These are phyloP conservation scores for Taphrina pruni DNA, from an alignment of 1,139 yeast genomes.

Conservation along the genomic window DNA sequence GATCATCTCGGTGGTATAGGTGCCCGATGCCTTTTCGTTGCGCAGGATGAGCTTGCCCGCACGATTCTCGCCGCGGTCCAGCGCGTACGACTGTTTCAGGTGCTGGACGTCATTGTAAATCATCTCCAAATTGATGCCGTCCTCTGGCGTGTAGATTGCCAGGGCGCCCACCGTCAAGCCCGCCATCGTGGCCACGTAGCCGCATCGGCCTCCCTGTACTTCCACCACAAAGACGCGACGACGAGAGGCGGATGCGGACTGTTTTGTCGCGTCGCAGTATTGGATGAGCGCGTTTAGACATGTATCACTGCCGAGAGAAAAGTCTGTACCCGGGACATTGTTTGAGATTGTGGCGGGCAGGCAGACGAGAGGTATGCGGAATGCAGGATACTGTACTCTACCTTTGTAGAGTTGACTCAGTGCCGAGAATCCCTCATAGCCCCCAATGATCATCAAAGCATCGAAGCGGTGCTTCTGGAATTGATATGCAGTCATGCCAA, in stretches of 20 bases:
- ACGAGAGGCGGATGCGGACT: constrained; percentile 92
- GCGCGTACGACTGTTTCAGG: constrained; percentile 69
- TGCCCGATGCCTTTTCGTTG: constrained; percentile 82
- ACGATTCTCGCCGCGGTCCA: constrained; percentile 79
- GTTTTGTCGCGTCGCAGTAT: constrained; percentile 94
- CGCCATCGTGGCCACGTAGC: constrained; percentile 85
- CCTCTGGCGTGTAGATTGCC: constrained; percentile 92
- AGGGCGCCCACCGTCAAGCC: constrained; percentile 93
- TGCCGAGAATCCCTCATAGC: constrained; percentile 89
- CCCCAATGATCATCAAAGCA: constrained; percentile 90
- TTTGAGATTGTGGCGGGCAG: constrained; percentile 97
- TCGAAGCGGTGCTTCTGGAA: constrained; percentile 83
- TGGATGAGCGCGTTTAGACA: constrained; percentile 87
- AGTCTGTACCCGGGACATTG: constrained; percentile 97
- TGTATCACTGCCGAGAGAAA: constrained; percentile 91
- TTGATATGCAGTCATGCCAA: constrained; percentile 87
- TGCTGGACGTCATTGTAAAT: constrained; percentile 77
- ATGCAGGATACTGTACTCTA: constrained; percentile 77
- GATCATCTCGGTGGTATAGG: constrained; percentile 78
- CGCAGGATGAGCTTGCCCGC: constrained; percentile 86
- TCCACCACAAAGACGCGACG: constrained; percentile 95
- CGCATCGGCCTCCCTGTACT: constrained; percentile 96
- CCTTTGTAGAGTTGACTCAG: constrained; percentile 78
- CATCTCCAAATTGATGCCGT: constrained; percentile 72
- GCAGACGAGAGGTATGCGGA: constrained; percentile 90